Evolutionary conservation across 768 basidiomycete species (phyloP).

Genomic region (Rubroboletus satanas): DNA sequence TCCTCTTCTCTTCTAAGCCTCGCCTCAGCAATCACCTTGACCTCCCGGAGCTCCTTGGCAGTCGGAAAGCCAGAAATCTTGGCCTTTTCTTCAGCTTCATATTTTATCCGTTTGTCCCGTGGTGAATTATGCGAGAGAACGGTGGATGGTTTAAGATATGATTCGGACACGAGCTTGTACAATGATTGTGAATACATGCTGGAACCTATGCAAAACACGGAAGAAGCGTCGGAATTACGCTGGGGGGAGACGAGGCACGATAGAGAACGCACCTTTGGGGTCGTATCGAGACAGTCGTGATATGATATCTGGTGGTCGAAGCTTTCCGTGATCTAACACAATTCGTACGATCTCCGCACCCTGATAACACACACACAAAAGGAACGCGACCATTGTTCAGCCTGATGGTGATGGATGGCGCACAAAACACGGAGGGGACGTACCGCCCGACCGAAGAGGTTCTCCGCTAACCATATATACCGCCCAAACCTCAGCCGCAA

Average conservation of each 20-base stretch:
- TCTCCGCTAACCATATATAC: slow-evolving; percentile 71
- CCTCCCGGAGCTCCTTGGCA: slow-evolving; percentile 71
- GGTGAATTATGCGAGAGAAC: slow-evolving; percentile 75
- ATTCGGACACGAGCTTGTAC: slow-evolving; percentile 63
- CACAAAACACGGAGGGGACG: slow-evolving; percentile 23
- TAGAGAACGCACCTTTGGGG: slow-evolving; percentile 48
- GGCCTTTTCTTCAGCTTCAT: slow-evolving; percentile 73
- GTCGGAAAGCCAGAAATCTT: slow-evolving; percentile 76
- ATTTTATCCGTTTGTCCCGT: slow-evolving; percentile 73
- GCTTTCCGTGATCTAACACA: slow-evolving; percentile 82
- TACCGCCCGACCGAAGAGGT: slow-evolving; percentile 68
- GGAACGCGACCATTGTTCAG: neutral
- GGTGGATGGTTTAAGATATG: slow-evolving; percentile 81
- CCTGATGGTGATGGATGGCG: neutral
- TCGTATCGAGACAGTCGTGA: slow-evolving; percentile 48
- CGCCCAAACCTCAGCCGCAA: slow-evolving; percentile 78
- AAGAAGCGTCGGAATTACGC: neutral
- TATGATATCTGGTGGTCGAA: slow-evolving; percentile 70
- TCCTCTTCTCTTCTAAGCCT: slow-evolving; percentile 67
- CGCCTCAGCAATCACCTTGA: slow-evolving; percentile 61
- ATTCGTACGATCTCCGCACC: slow-evolving; percentile 72
- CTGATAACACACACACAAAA: slow-evolving; percentile 34
- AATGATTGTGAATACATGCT: slow-evolving; percentile 56
- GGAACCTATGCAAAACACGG: slow-evolving; percentile 21
- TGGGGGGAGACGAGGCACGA: slow-evolving; percentile 3